Evolutionary conservation across 768 basidiomycete species (phyloP).

Genomic region (Tephrocybe sp.): DNA sequence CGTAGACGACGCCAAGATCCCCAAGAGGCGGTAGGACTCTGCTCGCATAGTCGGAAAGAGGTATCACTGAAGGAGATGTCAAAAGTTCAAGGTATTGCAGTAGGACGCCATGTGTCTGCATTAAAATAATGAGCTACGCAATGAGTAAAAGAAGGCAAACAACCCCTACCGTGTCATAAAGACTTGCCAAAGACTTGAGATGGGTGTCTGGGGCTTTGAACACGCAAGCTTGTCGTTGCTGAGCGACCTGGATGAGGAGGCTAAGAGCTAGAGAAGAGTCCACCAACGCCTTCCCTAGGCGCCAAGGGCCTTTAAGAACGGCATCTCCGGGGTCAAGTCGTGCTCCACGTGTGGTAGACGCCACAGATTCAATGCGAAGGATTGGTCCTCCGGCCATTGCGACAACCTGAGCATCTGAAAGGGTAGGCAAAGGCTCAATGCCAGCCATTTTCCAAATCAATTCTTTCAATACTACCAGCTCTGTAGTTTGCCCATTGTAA

Average conservation of each 20-base stretch:
- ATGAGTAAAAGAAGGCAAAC: background rate
- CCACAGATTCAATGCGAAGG: slow-evolving; percentile 84
- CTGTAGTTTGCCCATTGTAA: slow-evolving; percentile 75
- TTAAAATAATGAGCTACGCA: slow-evolving; percentile 14
- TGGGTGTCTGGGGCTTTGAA: slow-evolving; percentile 72
- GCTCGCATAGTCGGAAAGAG: slow-evolving; percentile 69
- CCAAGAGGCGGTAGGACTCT: slow-evolving; percentile 71
- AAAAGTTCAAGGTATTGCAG: slow-evolving; percentile 91
- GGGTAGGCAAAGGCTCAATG: slow-evolving; percentile 84
- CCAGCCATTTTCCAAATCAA: slow-evolving; percentile 95
- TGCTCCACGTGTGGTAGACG: slow-evolving; percentile 75
- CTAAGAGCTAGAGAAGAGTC: slow-evolving; percentile 80
- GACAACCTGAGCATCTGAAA: slow-evolving; percentile 83
- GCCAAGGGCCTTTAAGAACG: slow-evolving; percentile 59
- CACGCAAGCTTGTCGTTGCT: slow-evolving; percentile 85
- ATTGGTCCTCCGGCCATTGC: slow-evolving; percentile 91
- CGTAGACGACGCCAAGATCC: slow-evolving; percentile 73
- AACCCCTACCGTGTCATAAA: slow-evolving; percentile 82
- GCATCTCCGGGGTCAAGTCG: slow-evolving; percentile 66
- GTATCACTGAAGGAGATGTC: slow-evolving; percentile 64
- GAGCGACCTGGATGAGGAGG: slow-evolving; percentile 87
- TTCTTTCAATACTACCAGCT: slow-evolving; percentile 89
- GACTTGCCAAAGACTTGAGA: slow-evolving; percentile 79
- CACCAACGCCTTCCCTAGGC: slow-evolving; percentile 62
- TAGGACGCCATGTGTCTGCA: slow-evolving; percentile 85